Evolutionary conservation across 345 rosid species (phyloP), one percentile per base, ranked within the genome.

Genomic region (Dipteronia dyeriana): DNA sequence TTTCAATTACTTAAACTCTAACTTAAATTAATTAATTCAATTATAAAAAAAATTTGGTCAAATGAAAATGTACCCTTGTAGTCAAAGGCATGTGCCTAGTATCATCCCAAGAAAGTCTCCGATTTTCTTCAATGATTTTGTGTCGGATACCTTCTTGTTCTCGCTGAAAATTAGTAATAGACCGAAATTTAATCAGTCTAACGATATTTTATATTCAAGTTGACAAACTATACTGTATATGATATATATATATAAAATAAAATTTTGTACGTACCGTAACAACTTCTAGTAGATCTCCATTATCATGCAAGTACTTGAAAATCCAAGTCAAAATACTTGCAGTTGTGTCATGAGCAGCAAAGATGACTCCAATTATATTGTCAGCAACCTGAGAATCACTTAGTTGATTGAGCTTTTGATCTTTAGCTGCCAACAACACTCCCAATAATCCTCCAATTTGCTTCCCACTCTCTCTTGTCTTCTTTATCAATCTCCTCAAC

Each of bases 331-430:
- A 80, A 53, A 85, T 92, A 77, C 94, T 91, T 13, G 98, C 98
- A 22, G 99, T 95, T 10, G 98, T 93, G 68, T 95, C 99, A n/a
- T 92, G 96, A 67, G 99, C 98, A 54, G 99, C 98, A 17, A 95
- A 95, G 22, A 93, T 91, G 4, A 95, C 94, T 34, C 99, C 99
- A 47, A 95, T 93, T 75, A 95, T 87, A 69, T 95, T 95, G 74
- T 95, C 99, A 12, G 96, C 94, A 65, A 95, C 91, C 43, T 95
- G 99, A 25, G 90, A 86, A 82, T 95, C 98, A 12, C 86, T 90
- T 10, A 95, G 87, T 49, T 76, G 73, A 34, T 81, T 82, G 1
- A 65, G 74, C 76, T 85, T 84, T n/a, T 78, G 86, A 64, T 87
- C 87, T 61, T 82, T 79, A 23, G 85, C 88, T 29, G 82, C 91